Evolutionary conservation across 176 grass and related monocot species (phyloP), one percentile per base, ranked within the genome.

Genomic region (Musa beccarii): DNA sequence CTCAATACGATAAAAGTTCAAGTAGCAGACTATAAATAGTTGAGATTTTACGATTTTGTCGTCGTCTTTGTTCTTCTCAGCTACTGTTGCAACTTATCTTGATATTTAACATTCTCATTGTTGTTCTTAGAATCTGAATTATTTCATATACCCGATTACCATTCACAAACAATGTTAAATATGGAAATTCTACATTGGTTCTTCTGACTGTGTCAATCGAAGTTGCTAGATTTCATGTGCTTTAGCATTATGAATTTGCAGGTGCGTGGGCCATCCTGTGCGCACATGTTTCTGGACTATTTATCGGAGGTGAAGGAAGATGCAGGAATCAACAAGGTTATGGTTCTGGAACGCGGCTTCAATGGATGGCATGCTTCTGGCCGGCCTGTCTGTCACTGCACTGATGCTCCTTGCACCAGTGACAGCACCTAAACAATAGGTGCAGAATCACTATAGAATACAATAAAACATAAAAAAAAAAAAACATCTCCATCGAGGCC

Each of bases 271-370:
- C 93, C 93, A 57, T 79, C 87, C 55, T 96, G 93, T 79, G 93
- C 93, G 2, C 73, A 61, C 61, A 76, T 79, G 76, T 90, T 90
- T 77, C 51, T 84, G 22, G 89, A 96, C 66, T 88, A 92, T 56
- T 79, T 92, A 56, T 76, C 79, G 25, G 77, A 86, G 53, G 59
- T 76, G 11, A 85, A 92, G 66, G 83, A 92, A 81, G 89, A 85
- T 57, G 28, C 73, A 2, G 83, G 49, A 3, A 21, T 88, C 78
- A 90, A 88, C 75, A 90, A 81, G 25, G 76, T 96, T 69, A 56
- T 84, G 79, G 81, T 96, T 85, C 84, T 96, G 53, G 93, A 92
- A 54, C 85, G 55, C 77, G 93, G 93, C 63, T 96, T 92, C 73
- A 88, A 92, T 68, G 93, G 89, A 72, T 96, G 93, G 93, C 85